Evolutionary conservation across 164 flowering plant genomes (phyloP).

Genomic region (Sedum album): DNA sequence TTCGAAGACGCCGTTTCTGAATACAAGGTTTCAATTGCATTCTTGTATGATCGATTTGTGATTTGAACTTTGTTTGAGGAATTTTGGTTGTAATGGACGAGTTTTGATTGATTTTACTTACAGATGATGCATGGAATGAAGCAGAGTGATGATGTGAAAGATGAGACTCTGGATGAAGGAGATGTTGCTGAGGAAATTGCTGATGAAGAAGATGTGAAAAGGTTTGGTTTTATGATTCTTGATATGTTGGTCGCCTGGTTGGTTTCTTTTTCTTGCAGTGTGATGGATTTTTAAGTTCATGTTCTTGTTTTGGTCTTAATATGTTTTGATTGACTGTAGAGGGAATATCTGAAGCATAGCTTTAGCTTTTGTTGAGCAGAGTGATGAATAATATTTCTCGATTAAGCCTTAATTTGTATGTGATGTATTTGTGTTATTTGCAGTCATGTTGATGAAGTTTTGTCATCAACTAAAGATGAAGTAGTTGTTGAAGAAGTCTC

Average conservation of each 20-base stretch:
- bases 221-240: background rate
- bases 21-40: background rate
- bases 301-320: background rate
- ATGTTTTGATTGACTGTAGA: too few relatives aligned
- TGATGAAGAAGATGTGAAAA: background rate
- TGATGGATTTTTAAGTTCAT: too few relatives aligned
- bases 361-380: too few relatives aligned
- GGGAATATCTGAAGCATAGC: too few relatives aligned
- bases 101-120: background rate
- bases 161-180: background rate
- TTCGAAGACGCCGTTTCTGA: constrained; percentile 44
- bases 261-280: background rate
- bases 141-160: background rate
- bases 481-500: constrained; percentile 12
- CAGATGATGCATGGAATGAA: constrained; percentile 6
- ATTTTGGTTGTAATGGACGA: background rate
- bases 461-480: constrained; percentile 12
- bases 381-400: too few relatives aligned
- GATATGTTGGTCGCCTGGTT: background rate
- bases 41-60: constrained; percentile 6
- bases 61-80: background rate
- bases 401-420: too few relatives aligned
- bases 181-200: background rate
- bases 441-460: constrained; percentile 9
- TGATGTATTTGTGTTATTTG: background rate